phyloP scores from a whole-genome alignment of 2,329 filamentous ascomycete species.

The Eutypa lata region DNA sequence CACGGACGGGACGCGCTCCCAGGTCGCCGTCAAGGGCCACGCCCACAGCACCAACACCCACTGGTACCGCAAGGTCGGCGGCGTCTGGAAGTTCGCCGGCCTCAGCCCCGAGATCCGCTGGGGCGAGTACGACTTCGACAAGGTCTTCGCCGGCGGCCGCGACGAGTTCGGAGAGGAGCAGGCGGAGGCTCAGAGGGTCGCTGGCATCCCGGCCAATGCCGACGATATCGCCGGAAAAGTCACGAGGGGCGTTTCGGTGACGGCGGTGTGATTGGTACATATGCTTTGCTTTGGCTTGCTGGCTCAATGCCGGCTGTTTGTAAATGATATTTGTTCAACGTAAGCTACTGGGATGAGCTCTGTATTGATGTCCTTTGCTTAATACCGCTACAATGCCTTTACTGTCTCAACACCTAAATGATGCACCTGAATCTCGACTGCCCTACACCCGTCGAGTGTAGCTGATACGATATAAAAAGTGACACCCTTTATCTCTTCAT shows the following conservation, averaged over 20 bases:
- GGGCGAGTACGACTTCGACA: slow-evolving; percentile 56
- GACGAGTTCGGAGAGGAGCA: slow-evolving; percentile 32
- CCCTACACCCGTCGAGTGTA: no score
- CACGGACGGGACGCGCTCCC: slow-evolving; percentile 43
- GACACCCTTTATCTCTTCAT: no score
- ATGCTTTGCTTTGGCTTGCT: not conserved
- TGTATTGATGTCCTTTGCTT: no score
- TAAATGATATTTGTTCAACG: no score
- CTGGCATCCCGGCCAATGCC: slow-evolving; percentile 12
- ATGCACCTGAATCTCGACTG: no score
- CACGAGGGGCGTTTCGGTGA: slow-evolving; percentile 26
- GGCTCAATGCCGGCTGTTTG: no score
- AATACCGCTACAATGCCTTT: no score
- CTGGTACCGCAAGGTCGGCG: slow-evolving; percentile 55
- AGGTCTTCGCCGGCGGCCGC: slow-evolving; percentile 45
- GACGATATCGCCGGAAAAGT: slow-evolving; percentile 8
- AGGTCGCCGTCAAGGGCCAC: slow-evolving; percentile 57
- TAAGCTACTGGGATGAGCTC: no score
- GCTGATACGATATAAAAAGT: no score
- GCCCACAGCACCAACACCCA: slow-evolving; percentile 56
- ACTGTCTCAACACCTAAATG: no score
- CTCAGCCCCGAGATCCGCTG: slow-evolving; percentile 54
- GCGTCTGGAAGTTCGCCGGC: slow-evolving; percentile 61
- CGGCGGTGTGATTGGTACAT: not conserved
- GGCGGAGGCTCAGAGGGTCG: slow-evolving; percentile 10